phyloP scores from a whole-genome alignment of 306 rosid species.

The Lablab purpureus region DNA sequence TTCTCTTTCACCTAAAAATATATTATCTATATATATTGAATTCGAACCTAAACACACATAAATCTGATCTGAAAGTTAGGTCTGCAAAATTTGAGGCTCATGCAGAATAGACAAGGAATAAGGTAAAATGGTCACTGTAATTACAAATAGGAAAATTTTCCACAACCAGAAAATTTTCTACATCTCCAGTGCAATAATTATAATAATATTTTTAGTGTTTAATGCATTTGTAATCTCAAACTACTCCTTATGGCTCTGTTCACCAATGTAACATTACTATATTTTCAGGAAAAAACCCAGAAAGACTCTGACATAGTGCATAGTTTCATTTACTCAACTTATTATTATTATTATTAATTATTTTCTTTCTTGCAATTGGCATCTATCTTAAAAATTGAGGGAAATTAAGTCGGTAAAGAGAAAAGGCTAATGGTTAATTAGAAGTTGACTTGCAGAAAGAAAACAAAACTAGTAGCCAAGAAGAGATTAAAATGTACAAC shows the following conservation, averaged over 20 bases:
- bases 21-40: no score
- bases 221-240: not conserved
- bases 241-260: not conserved
- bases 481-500: constrained; percentile 27
- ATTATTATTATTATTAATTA: not conserved
- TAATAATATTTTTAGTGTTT: no score
- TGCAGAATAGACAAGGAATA: no score
- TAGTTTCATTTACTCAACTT: not conserved
- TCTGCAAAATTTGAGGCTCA: no score
- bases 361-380: not conserved
- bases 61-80: no score
- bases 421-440: not conserved
- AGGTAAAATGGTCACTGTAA: no score
- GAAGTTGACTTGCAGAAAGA: not conserved
- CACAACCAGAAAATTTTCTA: no score
- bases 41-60: no score
- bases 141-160: no score
- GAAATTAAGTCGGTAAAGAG: not conserved
- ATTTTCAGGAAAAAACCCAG: not conserved
- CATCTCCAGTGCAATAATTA: no score
- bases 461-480: not conserved
- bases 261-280: not conserved
- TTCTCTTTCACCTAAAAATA: no score
- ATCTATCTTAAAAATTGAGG: not conserved
- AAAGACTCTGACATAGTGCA: not conserved